Percentiles rank a stretch among this genome's conserved stretches.
phyloP scores from a whole-genome alignment of 306 rosid species.

The Pueraria montana region DNA sequence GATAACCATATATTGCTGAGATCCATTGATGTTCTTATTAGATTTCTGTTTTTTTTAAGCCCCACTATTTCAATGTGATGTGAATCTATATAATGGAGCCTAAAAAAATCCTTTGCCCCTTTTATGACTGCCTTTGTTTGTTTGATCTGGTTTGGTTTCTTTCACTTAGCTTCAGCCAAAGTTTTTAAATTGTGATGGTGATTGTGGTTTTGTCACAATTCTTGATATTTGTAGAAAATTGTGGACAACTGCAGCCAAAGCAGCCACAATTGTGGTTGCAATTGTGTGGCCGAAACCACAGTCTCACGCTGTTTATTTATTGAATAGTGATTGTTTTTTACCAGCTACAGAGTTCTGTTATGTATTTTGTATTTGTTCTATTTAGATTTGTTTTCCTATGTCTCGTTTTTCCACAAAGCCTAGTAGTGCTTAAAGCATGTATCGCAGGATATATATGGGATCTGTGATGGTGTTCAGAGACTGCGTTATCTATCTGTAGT shows the following conservation, averaged over 20 bases:
- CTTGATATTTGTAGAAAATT: too few species aligned
- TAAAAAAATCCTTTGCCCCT: background rate
- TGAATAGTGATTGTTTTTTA: background rate
- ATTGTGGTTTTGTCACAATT: background rate
- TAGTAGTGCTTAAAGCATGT: background rate
- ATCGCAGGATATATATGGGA: conserved; percentile 1
- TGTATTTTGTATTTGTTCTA: background rate
- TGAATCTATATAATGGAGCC: conserved; percentile 8
- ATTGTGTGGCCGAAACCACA: too few species aligned
- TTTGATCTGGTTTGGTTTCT: background rate
- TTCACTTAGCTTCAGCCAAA: background rate
- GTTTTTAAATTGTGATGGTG: background rate
- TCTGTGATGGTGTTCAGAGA: conserved; percentile 47
- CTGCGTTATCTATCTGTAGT: conserved; percentile 63
- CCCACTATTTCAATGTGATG: background rate
- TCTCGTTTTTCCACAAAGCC: background rate
- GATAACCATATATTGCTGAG: conserved; percentile 50
- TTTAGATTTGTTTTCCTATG: background rate
- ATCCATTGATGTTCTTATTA: conserved; percentile 21
- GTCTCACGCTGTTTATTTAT: too few species aligned
- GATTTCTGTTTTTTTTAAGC: background rate
- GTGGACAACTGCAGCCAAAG: too few species aligned
- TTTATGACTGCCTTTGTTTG: background rate
- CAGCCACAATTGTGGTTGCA: too few species aligned
- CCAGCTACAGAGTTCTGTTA: background rate